Evolutionary conservation across 1,284 basidiomycete genomes (phyloP), one percentile per base, ranked within the genome.

Genomic region (Rhodotorula sp.): DNA sequence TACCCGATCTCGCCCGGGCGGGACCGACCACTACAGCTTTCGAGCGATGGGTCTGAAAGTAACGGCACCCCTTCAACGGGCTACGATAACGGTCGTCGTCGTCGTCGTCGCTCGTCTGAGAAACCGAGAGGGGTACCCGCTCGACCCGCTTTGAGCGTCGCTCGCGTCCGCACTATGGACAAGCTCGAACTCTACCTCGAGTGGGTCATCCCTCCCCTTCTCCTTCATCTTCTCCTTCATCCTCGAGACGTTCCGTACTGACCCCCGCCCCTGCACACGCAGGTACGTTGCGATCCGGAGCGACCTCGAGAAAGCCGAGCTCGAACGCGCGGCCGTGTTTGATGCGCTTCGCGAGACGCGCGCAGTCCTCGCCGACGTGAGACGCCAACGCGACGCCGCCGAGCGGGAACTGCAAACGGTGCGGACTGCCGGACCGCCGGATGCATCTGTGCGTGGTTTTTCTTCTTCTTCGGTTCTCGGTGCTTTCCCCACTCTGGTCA

Each of bases 171-270:
- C 1, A 65, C 23, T 2, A 71, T 76, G 66, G 74, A 76, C 66
- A 76, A 76, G 64, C 64, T 76, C 23, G 67, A 74, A 64, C 65
- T 76, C 50, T 76, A 72, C 57, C 72, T 76, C 74, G 70, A 67
- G 71, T 70, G 43, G 49, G 71, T 26, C 3, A 6, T 61, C 19
- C 34, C n/a, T 50, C 8, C 34, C 18, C 16, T n/a, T 6, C 50
- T 43, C 28, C 28, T 26, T 47, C 21, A 3, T 26, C 16, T n/a
- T 6, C 50, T 43, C 28, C 28, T 26, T 47, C 21, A 3, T 26
- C 28, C 28, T 38, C 14, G 14, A 23, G 50, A 23, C 8, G 50
- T 8, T 5, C n/a, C 52, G 14, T 10, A n/a, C 47, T 47, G n/a
- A 19, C 4, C 23, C 0, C 16, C 28, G 28, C 28, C 28, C 28